Conservation (phyloP, 768 basidiomycete genomes). For the Rhizopogon rudus region DNA sequence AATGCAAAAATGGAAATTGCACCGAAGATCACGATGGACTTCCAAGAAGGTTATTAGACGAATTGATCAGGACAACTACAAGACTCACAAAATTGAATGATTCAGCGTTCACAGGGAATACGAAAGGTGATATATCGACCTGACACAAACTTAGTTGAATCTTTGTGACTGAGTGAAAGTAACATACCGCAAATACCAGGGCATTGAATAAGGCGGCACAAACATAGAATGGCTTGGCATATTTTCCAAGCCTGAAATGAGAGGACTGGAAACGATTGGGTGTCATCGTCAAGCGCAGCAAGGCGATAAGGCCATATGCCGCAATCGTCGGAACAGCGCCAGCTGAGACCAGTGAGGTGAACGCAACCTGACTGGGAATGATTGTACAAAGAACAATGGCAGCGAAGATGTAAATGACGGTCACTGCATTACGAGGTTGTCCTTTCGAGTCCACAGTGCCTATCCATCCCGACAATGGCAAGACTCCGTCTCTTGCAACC, state of each 20-base stretch:
- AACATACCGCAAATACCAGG: conserved; percentile 67
- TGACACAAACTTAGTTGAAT: conserved; percentile 21
- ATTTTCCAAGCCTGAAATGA: conserved; percentile 66
- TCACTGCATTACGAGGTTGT: conserved; percentile 82
- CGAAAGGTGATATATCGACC: conserved; percentile 85
- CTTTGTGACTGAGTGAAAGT: neutral
- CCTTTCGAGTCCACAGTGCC: conserved; percentile 63
- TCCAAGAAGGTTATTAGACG: conserved; percentile 8
- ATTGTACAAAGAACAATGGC: conserved; percentile 79
- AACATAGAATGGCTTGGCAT: conserved; percentile 64
- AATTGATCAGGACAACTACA: neutral
- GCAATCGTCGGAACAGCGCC: conserved; percentile 85
- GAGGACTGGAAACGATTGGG: conserved; percentile 70
- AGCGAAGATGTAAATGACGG: conserved; percentile 80
- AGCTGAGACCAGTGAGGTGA: conserved; percentile 86
- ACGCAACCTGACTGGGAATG: conserved; percentile 86
- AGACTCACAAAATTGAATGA: conserved; percentile 82
- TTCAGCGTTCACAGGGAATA: conserved; percentile 71
- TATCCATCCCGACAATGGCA: conserved; percentile 83
- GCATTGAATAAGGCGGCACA: conserved; percentile 67
- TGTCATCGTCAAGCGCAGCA: conserved; percentile 74
- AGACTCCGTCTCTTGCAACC: conserved; percentile 89
- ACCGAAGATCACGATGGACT: conserved; percentile 79
- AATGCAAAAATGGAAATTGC: conserved; percentile 74
- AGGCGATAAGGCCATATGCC: conserved; percentile 78